Evolutionary conservation across 441 rosid genomes (phyloP).

Genomic region (Bocquillonia castaneifolia): DNA sequence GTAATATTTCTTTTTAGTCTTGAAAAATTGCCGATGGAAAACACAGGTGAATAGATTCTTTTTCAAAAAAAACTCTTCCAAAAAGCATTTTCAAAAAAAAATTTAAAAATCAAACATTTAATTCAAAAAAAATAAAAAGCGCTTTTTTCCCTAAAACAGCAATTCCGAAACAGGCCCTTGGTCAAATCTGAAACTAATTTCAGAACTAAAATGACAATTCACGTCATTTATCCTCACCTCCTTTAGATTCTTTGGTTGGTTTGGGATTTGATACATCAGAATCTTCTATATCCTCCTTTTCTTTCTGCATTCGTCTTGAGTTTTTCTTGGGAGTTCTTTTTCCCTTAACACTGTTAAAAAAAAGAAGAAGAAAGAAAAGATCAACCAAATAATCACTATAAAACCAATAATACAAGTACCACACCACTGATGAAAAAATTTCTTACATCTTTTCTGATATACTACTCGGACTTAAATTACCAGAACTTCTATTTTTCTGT

Average conservation of each 20-base stretch:
- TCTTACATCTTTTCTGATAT: conserved; percentile 44
- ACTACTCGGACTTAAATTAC: conserved; percentile 38
- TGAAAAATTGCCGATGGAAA: no score
- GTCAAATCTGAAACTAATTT: not conserved
- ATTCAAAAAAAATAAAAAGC: no score
- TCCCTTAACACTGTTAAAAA: conserved; percentile 53
- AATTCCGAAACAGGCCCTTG: not conserved
- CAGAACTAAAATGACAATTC: conserved; percentile 16
- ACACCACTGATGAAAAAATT: conserved; percentile 20
- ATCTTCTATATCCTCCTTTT: conserved; percentile 40
- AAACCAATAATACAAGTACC: conserved; percentile 13
- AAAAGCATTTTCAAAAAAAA: no score
- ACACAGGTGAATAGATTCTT: no score
- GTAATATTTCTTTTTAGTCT: no score
- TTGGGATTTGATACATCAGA: conserved; percentile 42
- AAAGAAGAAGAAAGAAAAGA: not conserved
- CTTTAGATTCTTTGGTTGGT: conserved; percentile 23
- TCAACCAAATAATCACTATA: conserved; percentile 17
- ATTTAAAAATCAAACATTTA: no score
- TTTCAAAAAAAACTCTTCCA: no score
- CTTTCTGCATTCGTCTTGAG: conserved; percentile 33
- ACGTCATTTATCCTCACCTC: conserved; percentile 34
- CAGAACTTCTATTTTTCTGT: conserved; percentile 42
- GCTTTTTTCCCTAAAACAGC: not conserved
- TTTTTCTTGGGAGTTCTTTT: conserved; percentile 86